Base-by-base conservation (phyloP, 768 basidiomycete genomes). In the Sporobolomyces roseus region DNA sequence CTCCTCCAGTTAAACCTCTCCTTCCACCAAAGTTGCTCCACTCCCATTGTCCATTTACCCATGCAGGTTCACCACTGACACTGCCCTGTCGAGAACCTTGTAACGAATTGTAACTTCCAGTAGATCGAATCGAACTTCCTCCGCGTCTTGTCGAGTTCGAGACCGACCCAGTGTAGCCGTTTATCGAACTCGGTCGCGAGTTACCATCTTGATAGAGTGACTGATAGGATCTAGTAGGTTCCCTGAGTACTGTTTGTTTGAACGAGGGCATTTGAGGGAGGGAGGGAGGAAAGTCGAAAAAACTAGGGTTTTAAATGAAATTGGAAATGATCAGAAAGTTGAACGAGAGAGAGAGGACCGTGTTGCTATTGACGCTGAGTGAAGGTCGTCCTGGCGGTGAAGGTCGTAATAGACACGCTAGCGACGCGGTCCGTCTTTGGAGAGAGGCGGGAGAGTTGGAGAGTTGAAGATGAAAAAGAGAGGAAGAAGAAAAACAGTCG, bases 11-110 rank as follows among this genome's bases (percentile, higher is more conserved):
- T 16, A 70, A 43, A 1, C 69, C 69, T 19, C 25, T 54, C 17
- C 69, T 54, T 2, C 64, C 69, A 10, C 64, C 64, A 29, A 62
- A 70, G 4, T 33, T 25, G 41, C 60, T 48, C 69, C 69, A 70
- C 30, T 70, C 64, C 69, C 69, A 70, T 53, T 62, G 46, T 2
- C 64, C 61, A 43, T 61, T 41, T 14, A 23, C n/a, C 64, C 64
- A 61, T 16, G 54, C 60, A 0, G 63, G 59, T 14, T 23, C 59
- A 30, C 36, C 32, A 38, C 43, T 59, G 7, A 25, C 27, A 13
- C 14, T 41, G 38, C 35, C 25, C 2, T 14, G 5, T 60, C 23
- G 45, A 12, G 46, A 61, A 10, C 41, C 33, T 6, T 53, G 14
- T 32, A 12, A 35, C 1, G 63, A 65, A 32, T 52, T 23, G 41